Evolutionary conservation across 768 basidiomycete species (phyloP).

Genomic region (Tulasnella sp.): DNA sequence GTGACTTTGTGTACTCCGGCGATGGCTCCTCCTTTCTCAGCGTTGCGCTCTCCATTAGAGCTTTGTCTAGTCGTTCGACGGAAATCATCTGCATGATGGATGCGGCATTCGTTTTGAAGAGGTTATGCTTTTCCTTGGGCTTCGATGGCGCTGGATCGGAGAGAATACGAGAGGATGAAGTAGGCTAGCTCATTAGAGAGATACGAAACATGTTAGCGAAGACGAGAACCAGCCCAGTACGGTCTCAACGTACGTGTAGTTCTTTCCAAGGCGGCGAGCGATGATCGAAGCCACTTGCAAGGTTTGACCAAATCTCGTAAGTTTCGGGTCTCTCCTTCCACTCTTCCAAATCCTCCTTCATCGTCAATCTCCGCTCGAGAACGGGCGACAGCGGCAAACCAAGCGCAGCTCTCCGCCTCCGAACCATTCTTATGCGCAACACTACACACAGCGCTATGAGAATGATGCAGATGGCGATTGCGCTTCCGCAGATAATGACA

Average conservation of each 20-base stretch:
- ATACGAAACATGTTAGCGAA: too few relatives aligned
- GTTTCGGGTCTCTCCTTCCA: background rate
- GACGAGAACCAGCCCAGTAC: too few relatives aligned
- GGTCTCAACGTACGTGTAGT: background rate
- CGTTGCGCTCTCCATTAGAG: background rate
- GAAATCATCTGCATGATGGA: background rate
- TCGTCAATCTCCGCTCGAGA: background rate
- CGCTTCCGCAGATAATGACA: background rate
- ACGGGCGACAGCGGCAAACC: background rate
- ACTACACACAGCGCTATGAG: background rate
- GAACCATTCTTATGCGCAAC: background rate
- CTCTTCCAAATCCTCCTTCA: background rate
- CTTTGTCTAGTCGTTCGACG: background rate
- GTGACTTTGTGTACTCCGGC: background rate
- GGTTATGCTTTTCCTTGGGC: background rate
- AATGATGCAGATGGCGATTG: background rate
- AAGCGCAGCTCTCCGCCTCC: background rate
- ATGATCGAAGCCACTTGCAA: background rate
- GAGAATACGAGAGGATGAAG: background rate
- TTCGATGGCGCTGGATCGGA: background rate
- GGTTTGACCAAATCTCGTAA: background rate
- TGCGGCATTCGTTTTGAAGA: background rate
- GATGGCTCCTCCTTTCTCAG: background rate
- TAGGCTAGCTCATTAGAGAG: too few relatives aligned
- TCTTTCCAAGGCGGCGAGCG: background rate